These are phyloP conservation scores for Alternaria sp. DNA, from an alignment of 2,329 filamentous ascomycete species.

Conservation along the genomic window DNA sequence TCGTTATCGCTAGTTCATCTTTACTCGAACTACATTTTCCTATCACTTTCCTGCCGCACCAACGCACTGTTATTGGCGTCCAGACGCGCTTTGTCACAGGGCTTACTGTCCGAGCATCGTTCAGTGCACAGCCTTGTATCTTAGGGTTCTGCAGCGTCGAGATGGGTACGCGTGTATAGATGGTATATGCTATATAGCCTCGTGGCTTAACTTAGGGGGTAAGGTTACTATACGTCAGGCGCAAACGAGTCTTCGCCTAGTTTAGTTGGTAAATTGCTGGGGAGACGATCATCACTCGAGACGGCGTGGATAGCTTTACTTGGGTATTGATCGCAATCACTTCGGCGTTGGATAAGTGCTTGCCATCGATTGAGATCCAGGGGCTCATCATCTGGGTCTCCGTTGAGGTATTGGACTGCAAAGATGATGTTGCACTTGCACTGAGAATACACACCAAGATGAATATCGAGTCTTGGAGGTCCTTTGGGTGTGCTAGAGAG, in stretches of 20 bases:
- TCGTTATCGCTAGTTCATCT: not conserved
- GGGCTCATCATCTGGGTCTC: not conserved
- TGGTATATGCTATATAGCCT: not conserved
- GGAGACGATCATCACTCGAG: too few relatives aligned
- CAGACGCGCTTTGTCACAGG: not conserved
- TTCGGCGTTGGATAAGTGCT: not conserved
- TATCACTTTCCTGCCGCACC: not conserved
- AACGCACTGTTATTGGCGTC: not conserved
- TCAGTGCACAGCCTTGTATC: not conserved
- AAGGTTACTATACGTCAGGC: not conserved
- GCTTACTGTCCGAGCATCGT: not conserved
- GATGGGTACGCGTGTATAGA: not conserved
- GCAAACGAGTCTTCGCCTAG: not conserved
- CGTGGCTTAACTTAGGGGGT: not conserved
- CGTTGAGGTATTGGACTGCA: not conserved
- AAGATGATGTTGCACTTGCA: not conserved
- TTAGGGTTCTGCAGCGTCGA: not conserved
- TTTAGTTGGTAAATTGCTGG: not conserved
- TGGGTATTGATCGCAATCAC: slow-evolving; percentile 2
- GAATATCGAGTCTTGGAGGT: not conserved
- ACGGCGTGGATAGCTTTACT: not conserved
- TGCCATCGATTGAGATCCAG: not conserved
- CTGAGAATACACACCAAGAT: not conserved
- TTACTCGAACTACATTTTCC: not conserved
- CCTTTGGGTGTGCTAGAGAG: not conserved